Evolutionary conservation across 371 early-diverging fungal genomes (phyloP).

Genomic region (Mortierella sp.): DNA sequence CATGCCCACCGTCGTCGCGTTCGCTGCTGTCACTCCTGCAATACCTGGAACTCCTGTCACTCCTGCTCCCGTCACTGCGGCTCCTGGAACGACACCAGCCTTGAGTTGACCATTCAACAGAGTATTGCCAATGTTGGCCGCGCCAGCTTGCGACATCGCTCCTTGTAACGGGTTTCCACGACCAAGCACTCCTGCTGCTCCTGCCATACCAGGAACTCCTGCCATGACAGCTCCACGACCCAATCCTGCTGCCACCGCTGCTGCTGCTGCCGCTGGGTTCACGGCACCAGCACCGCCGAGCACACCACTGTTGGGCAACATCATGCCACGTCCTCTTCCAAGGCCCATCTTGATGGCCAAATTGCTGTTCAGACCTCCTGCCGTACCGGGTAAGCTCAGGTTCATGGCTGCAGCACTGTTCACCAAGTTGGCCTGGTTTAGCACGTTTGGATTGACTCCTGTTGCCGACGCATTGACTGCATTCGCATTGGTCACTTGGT

Average conservation of each 20-base stretch:
- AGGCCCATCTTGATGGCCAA: slow-evolving; percentile 24
- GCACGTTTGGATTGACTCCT: slow-evolving; percentile 4
- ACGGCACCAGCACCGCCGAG: slow-evolving; percentile 14
- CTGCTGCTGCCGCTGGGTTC: too few species aligned
- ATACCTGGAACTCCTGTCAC: slow-evolving; percentile 8
- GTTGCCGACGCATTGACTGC: not conserved
- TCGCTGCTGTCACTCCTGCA: too few species aligned
- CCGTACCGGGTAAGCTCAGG: slow-evolving; percentile 21
- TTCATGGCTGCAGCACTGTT: slow-evolving; percentile 30
- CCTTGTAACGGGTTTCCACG: slow-evolving; percentile 24
- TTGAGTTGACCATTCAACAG: slow-evolving; percentile 11
- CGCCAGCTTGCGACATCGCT: slow-evolving; percentile 19
- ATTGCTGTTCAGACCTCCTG: slow-evolving; percentile 7
- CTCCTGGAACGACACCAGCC: not conserved
- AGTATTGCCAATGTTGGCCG: slow-evolving; percentile 4
- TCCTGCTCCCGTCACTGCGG: not conserved
- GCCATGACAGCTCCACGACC: slow-evolving; percentile 33
- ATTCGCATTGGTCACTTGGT: slow-evolving; percentile 1
- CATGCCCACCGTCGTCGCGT: slow-evolving; percentile 18
- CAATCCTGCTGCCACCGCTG: slow-evolving; percentile 17
- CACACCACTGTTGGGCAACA: slow-evolving; percentile 19
- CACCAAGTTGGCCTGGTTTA: slow-evolving; percentile 5
- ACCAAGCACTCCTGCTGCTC: slow-evolving; percentile 19
- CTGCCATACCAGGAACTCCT: slow-evolving; percentile 13
- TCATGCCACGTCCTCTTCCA: slow-evolving; percentile 40